Conservation (phyloP, 2,329 filamentous ascomycete genomes). For the Blastomyces emzantsi region DNA sequence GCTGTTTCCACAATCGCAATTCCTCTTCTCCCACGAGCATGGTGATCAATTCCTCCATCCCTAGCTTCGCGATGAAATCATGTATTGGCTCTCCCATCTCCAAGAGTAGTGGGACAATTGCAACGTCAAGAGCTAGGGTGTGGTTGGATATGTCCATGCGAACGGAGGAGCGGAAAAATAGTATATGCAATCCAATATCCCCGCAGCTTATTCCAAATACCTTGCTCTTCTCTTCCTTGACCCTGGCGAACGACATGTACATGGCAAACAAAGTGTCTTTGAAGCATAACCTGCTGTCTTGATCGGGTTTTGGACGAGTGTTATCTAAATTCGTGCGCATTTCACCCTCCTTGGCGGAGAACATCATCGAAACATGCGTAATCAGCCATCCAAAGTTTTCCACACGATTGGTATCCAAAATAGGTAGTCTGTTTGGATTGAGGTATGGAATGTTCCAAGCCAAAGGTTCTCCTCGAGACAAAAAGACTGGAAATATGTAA, state of each 20-base stretch:
- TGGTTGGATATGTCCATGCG: constrained; percentile 25
- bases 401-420: constrained; percentile 15
- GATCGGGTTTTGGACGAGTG: constrained; percentile 8
- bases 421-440: constrained; percentile 20
- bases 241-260: constrained; percentile 20
- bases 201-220: constrained; percentile 17
- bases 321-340: constrained; percentile 8
- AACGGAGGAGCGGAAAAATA: constrained; percentile 22
- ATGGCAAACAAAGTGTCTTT: constrained; percentile 25
- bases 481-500: constrained; percentile 15
- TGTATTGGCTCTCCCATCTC: constrained; percentile 8
- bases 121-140: constrained; percentile 24
- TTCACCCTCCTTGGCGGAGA: constrained; percentile 17
- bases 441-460: constrained; percentile 20
- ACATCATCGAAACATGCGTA: constrained; percentile 17
- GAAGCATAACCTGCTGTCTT: constrained; percentile 17
- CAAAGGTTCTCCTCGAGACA: constrained; percentile 13
- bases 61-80: constrained; percentile 9
- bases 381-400: constrained; percentile 18
- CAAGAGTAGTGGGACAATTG: constrained; percentile 24
- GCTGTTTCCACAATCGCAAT: constrained; percentile 25
- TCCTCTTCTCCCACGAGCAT: constrained; percentile 23
- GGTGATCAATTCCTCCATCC: not conserved
- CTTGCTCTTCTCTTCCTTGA: constrained; percentile 10
- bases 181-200: constrained; percentile 15